Conservation (phyloP, 768 basidiomycete species). For the Kwoniella europaea region DNA sequence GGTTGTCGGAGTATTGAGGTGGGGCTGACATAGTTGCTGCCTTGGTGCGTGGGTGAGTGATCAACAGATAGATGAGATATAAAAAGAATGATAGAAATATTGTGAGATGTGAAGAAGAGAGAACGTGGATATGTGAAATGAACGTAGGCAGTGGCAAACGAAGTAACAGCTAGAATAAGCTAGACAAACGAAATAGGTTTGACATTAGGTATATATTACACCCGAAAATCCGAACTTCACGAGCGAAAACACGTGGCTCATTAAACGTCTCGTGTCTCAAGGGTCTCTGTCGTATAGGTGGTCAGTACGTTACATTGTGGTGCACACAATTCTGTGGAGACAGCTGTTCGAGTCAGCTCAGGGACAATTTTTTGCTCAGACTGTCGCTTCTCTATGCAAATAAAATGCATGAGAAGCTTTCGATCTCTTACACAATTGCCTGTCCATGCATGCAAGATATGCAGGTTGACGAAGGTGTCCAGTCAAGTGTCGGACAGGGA, state of each 20-base stretch:
- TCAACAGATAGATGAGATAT: not conserved
- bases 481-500: too few relatives aligned
- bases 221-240: too few relatives aligned
- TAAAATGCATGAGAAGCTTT: too few relatives aligned
- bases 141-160: slow-evolving; percentile 7
- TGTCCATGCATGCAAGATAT: too few relatives aligned
- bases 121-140: slow-evolving; percentile 1
- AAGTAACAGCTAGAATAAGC: not conserved
- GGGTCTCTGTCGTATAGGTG: slow-evolving; percentile 27
- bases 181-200: not conserved
- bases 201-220: too few relatives aligned
- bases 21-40: slow-evolving; percentile 40
- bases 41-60: not conserved
- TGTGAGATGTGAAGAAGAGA: slow-evolving; percentile 5
- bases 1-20: slow-evolving; percentile 48
- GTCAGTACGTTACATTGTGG: slow-evolving; percentile 34
- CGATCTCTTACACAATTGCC: too few relatives aligned
- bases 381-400: too few relatives aligned
- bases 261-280: not conserved
- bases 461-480: too few relatives aligned
- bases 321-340: slow-evolving; percentile 24
- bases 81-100: not conserved
- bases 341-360: slow-evolving; percentile 34
- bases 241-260: not conserved
- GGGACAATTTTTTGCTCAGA: slow-evolving; percentile 18